These are phyloP conservation scores for Rhododendron ovatum DNA, from an alignment of 148 eudicot species.

Conservation along the genomic window DNA sequence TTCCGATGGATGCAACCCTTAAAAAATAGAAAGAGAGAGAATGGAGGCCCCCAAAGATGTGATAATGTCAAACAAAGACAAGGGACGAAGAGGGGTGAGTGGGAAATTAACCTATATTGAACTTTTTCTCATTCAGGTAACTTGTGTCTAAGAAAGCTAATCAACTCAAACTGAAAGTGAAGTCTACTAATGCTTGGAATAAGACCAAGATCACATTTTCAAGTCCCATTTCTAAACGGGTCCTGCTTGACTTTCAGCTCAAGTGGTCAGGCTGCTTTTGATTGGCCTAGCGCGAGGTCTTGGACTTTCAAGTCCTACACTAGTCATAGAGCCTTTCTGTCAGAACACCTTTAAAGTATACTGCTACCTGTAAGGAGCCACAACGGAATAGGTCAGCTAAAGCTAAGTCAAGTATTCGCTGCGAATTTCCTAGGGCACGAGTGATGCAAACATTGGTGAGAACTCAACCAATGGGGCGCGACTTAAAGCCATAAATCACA, in stretches of 20 bases:
- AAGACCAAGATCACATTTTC: background rate
- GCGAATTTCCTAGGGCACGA: background rate
- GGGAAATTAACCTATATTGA: background rate
- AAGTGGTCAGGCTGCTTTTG: background rate
- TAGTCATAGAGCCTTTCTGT: background rate
- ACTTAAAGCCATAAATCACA: background rate
- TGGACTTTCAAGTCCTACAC: background rate
- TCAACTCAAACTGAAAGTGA: background rate
- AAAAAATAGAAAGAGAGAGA: background rate
- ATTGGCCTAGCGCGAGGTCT: background rate
- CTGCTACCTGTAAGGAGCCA: background rate
- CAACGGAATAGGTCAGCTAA: background rate
- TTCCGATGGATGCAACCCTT: background rate
- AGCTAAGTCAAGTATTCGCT: background rate
- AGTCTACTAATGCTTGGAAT: background rate
- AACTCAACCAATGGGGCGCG: background rate
- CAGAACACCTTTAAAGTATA: background rate
- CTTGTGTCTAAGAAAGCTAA: background rate
- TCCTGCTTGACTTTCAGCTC: background rate
- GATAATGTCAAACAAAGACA: background rate
- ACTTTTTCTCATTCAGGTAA: background rate
- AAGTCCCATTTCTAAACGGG: background rate
- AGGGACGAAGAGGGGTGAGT: background rate
- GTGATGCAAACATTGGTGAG: background rate
- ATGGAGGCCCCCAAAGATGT: background rate